Evolutionary conservation across 2,329 filamentous ascomycete species (phyloP), one percentile per base, ranked within the genome.

Genomic region (Podosphaera fusca): DNA sequence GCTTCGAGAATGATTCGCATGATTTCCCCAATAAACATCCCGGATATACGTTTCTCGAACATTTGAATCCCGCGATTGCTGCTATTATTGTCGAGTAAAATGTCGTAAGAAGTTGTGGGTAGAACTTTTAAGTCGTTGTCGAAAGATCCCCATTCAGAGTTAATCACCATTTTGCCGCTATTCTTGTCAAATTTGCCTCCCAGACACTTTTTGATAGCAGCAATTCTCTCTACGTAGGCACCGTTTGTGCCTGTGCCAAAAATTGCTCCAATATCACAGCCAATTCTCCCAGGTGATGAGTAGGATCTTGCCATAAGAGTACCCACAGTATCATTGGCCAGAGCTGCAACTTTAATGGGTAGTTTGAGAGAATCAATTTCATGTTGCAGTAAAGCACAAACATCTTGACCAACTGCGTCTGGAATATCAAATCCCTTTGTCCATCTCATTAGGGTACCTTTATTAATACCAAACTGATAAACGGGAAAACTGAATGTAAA

Each of bases 401-500:
- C 89, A 69, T 98, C 92, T 71, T 95, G 85, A 64, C 90, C 92
- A 58, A 98, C 71, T 0, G 89, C 86, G 67, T 96, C 92, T n/a
- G 82, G 78, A 63, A 98, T 96, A 68, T 96, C 87, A 68, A 95
- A 98, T 56, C 92, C 92, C 74, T 98, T 98, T 58, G 92, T 98
- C 92, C 92, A 98, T 64, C 92, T 82, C 70, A 95, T 92, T 57
- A 98, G 76, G 58, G 82, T 84, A 60, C 92, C 92, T 72, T 88
- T 90, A 76, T 96, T 96, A 69, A 98, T 95, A 45, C 87, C 89
- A 58, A 85, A 76, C 69, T 98, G 92, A 68, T 94, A 81, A 45
- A 96, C 89, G 2, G 92, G 92, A 73, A 96, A 98, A 68, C 86
- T 94, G 72, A 98, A 98, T 56, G 92, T 98, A 72, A 98, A 98